These are phyloP conservation scores for Handroanthus guayacan DNA, from an alignment of 257 asterid genomes.

Conservation along the genomic window DNA sequence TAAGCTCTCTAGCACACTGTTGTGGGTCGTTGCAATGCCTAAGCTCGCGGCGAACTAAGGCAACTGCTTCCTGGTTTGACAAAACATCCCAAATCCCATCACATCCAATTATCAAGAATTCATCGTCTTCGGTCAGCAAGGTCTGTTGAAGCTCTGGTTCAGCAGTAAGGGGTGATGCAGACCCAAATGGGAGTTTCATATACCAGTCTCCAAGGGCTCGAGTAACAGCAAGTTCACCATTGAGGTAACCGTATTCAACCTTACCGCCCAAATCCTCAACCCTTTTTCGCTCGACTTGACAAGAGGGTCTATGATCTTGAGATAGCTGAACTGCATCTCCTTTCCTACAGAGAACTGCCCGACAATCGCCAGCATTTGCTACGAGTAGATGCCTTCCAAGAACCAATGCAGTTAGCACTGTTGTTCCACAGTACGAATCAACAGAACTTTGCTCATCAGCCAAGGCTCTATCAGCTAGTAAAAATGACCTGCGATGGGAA, in stretches of 20 bases:
- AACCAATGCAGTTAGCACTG: slow-evolving; percentile 83
- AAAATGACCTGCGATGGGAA: slow-evolving; percentile 64
- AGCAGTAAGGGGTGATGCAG: slow-evolving; percentile 82
- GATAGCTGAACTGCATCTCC: slow-evolving; percentile 89
- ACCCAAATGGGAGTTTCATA: slow-evolving; percentile 84
- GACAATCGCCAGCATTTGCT: slow-evolving; percentile 96
- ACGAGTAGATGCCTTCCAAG: slow-evolving; percentile 73
- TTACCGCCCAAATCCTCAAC: slow-evolving; percentile 83
- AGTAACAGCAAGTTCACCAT: slow-evolving; percentile 89
- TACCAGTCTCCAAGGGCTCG: slow-evolving; percentile 98
- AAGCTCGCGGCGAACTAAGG: slow-evolving; percentile 69
- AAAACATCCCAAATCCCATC: slow-evolving; percentile 97
- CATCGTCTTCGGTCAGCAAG: slow-evolving; percentile 79
- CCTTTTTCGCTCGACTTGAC: slow-evolving; percentile 63
- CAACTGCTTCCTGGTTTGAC: slow-evolving; percentile 86
- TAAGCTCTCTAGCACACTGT: slow-evolving; percentile 73
- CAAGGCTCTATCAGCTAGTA: slow-evolving; percentile 76
- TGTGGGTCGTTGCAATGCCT: slow-evolving; percentile 68
- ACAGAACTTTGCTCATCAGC: slow-evolving; percentile 63
- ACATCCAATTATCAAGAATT: slow-evolving; percentile 85
- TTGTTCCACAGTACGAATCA: slow-evolving; percentile 82
- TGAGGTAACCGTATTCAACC: slow-evolving; percentile 76
- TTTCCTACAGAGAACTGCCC: slow-evolving; percentile 91
- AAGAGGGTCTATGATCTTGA: slow-evolving; percentile 85
- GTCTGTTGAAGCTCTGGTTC: slow-evolving; percentile 79